A percentile compares a stretch with the other conserved stretches of the same genome.
Evolutionary conservation across 768 basidiomycete genomes (phyloP).

Genomic region (Russula brevipes): DNA sequence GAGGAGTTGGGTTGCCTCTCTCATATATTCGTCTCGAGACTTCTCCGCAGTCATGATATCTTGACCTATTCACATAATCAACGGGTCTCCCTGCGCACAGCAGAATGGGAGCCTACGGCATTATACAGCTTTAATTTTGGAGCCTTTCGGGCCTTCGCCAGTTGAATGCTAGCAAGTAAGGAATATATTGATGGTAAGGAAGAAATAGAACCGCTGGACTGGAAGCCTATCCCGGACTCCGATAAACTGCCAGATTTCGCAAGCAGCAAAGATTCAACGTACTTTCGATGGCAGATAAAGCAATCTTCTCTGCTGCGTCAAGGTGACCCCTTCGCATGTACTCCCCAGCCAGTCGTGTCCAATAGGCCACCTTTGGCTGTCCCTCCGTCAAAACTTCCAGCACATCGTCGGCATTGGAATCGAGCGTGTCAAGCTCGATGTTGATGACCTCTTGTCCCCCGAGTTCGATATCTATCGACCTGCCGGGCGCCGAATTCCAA

Average conservation of each 20-base stretch:
- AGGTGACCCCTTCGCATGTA: slow-evolving; percentile 79
- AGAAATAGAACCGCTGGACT: slow-evolving; percentile 42
- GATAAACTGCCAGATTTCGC: slow-evolving; percentile 15
- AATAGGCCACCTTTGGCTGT: slow-evolving; percentile 65
- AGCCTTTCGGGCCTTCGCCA: slow-evolving; percentile 73
- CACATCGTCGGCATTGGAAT: slow-evolving; percentile 71
- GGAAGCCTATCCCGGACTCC: slow-evolving; percentile 41
- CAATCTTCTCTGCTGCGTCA: slow-evolving; percentile 73
- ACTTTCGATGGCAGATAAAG: slow-evolving; percentile 62
- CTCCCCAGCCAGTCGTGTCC: slow-evolving; percentile 81
- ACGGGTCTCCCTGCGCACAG: not conserved
- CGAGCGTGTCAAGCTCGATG: slow-evolving; percentile 83
- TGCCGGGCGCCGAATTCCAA: slow-evolving; percentile 24
- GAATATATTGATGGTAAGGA: slow-evolving; percentile 71
- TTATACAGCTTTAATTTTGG: slow-evolving; percentile 72
- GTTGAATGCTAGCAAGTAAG: slow-evolving; percentile 78
- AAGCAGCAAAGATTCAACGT: slow-evolving; percentile 28
- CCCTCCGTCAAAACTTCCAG: slow-evolving; percentile 68
- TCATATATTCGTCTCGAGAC: slow-evolving; percentile 62
- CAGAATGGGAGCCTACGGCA: slow-evolving; percentile 53
- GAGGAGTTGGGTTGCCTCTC: slow-evolving; percentile 62
- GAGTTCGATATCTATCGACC: slow-evolving; percentile 68
- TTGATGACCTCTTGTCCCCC: slow-evolving; percentile 83
- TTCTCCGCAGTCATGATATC: slow-evolving; percentile 56
- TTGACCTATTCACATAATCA: slow-evolving; percentile 43